Evolutionary conservation across 2,329 filamentous ascomycete species (phyloP).

Genomic region (Trichoderma asperellum): DNA sequence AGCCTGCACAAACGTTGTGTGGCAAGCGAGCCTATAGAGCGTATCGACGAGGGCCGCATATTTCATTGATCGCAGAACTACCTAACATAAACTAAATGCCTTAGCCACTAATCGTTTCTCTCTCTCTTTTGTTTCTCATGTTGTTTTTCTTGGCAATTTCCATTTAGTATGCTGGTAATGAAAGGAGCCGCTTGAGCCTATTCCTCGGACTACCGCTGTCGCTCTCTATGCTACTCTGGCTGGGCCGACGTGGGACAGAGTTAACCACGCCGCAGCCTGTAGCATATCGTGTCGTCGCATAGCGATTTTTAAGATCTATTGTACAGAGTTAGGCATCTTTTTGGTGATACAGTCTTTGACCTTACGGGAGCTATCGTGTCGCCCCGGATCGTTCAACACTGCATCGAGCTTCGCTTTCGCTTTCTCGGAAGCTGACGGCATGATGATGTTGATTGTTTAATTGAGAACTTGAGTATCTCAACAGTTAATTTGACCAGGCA

Average conservation of each 20-base stretch:
- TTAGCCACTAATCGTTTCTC: background rate
- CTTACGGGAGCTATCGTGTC: conserved; percentile 19
- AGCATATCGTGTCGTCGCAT: conserved; percentile 23
- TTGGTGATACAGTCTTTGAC: background rate
- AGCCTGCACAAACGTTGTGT: background rate
- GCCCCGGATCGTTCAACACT: conserved; percentile 23
- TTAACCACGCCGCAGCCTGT: conserved; percentile 17
- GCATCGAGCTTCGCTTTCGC: conserved; percentile 22
- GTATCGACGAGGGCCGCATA: background rate
- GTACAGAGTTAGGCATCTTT: conserved; percentile 8
- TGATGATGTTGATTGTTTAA: background rate
- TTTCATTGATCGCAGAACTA: background rate
- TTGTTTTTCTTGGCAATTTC: background rate
- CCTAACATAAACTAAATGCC: background rate
- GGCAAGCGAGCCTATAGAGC: background rate
- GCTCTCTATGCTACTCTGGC: conserved; percentile 18
- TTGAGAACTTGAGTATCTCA: background rate
- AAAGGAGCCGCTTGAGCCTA: conserved; percentile 17
- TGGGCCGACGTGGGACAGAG: conserved; percentile 16
- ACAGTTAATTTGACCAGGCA: background rate
- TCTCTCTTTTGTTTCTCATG: background rate
- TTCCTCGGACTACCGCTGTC: background rate
- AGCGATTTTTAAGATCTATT: conserved; percentile 20
- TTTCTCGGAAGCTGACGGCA: conserved; percentile 21
- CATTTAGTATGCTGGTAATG: conserved; percentile 11